Base-by-base conservation (phyloP, 805 yeast genomes). In the Starmerella apicola region DNA sequence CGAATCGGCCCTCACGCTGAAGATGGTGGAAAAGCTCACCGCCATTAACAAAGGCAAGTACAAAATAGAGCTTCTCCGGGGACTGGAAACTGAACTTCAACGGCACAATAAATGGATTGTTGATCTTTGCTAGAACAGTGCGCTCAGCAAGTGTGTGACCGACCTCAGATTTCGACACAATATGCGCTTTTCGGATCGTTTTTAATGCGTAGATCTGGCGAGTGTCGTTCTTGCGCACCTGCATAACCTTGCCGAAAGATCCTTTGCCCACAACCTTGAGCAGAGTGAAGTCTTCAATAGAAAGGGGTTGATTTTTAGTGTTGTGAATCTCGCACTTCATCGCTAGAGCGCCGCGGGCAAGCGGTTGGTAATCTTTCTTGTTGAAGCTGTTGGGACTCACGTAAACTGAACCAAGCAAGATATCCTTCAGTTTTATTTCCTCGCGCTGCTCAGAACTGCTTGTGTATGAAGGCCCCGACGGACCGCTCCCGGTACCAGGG, bases 241-340 rank as follows among this genome's bases (percentile, higher is more conserved):
- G 98, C 97, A 91, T 91, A 39, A 91, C 98, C 62, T 91, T 91
- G 38, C 98, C 98, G 59, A 91, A 91, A 8, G 96, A 85, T 6
- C 98, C 98, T 59, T 91, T 91, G 27, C 98, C 98, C 40, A 91
- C 84, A 18, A 91, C 98, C 61, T 91, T 91, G 51, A 91, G 69
- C 38, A 91, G 64, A 53, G 85, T 95, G 62, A 91, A 88, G 56
- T 88, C 95, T 42, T 85, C 95, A 50, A 91, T 84, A 1, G 84
- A 68, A 36, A 91, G 66, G 36, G 80, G 79, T 48, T 78, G 49
- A 43, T 51, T 51, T n/a, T 34, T 30, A 34, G 55, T 51, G 36
- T 39, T 43, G 35, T 52, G 54, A 22, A 45, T 43, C 46, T 52
- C 56, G 36, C 49, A 43, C 20, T 44, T 44, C 21, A 51, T 32